These are phyloP conservation scores for Sporobolomyces roseus DNA, from an alignment of 768 basidiomycete genomes.

Conservation along the genomic window DNA sequence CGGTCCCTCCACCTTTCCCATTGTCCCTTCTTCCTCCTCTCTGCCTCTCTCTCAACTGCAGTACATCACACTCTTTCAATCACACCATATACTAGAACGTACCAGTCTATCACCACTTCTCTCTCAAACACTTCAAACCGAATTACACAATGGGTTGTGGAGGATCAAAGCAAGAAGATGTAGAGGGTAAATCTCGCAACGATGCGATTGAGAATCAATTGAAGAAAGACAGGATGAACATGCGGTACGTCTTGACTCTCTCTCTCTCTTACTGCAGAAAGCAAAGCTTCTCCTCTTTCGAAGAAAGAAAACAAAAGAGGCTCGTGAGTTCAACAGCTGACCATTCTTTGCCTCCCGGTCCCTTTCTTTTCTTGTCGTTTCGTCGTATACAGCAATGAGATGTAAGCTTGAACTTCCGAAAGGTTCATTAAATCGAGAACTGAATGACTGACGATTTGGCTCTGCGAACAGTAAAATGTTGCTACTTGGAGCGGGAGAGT, in stretches of 20 bases:
- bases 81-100: too few relatives aligned
- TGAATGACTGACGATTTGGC: too few relatives aligned
- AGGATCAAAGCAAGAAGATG: slow-evolving; percentile 44
- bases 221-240: slow-evolving; percentile 75
- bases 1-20: too few relatives aligned
- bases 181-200: slow-evolving; percentile 55
- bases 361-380: not conserved
- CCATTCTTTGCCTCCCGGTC: not conserved
- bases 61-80: not conserved
- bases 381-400: slow-evolving; percentile 70
- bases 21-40: not conserved
- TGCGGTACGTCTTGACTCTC: slow-evolving; percentile 38
- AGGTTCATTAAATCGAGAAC: too few relatives aligned
- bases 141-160: slow-evolving; percentile 45
- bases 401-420: slow-evolving; percentile 48
- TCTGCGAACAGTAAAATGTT: slow-evolving; percentile 66
- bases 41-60: not conserved
- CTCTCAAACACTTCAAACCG: not conserved
- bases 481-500: slow-evolving; percentile 90
- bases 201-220: slow-evolving; percentile 92
- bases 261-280: not conserved
- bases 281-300: not conserved
- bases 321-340: not conserved
- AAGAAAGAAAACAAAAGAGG: not conserved
- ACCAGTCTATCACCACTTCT: too few relatives aligned